Evolutionary conservation across 176 grass and related monocot genomes (phyloP), one percentile per base, ranked within the genome.

Genomic region (Lolium multiflorum): DNA sequence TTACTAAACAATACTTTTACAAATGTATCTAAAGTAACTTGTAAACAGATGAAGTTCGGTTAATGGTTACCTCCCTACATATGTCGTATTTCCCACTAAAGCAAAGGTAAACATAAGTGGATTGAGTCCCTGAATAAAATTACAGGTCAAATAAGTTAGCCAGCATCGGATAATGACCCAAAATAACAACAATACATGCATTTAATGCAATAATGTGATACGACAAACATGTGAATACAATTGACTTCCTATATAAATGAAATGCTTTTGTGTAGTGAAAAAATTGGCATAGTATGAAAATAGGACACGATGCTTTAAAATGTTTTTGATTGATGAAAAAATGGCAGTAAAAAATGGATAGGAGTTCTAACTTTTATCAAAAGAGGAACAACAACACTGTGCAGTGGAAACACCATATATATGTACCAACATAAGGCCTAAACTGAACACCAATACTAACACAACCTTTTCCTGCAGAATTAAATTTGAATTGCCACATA

Each of bases 91-190:
- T 64, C 97, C 97, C 78, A 94, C 37, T 55, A 99, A 71, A 78
- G 94, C 97, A 87, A 97, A 99, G 59, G 91, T 67, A 87, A 99
- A 99, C 97, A 99, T 99, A 38, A 99, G 68, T 12, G 94, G 97
- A 87, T 73, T 99, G 55, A 99, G 94, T 6, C 97, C 97, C 97
- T 97, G 89, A 74, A 91, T 41, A 49, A 58, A 87, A 37, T 61
- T 76, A 72, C 28, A 89, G 81, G 31, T 14, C 35, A 85, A 66
- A 54, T 84, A 80, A 93, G 78, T 71, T 81, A 87, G 65, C 37
- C 60, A 77, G 72, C 41, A 62, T 28, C 28, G 5, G 8, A 24
- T 15, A 73, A 56, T 57, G 3, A 31, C 61, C 48, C 15, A 41
- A 20, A 11, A 67, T 56, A 39, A 15, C 17, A 79, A 39, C 16